A percentile compares a stretch with the other conserved stretches of the same genome.
phyloP scores from a whole-genome alignment of 352 stramenopile species.

The Pythium volutum region DNA sequence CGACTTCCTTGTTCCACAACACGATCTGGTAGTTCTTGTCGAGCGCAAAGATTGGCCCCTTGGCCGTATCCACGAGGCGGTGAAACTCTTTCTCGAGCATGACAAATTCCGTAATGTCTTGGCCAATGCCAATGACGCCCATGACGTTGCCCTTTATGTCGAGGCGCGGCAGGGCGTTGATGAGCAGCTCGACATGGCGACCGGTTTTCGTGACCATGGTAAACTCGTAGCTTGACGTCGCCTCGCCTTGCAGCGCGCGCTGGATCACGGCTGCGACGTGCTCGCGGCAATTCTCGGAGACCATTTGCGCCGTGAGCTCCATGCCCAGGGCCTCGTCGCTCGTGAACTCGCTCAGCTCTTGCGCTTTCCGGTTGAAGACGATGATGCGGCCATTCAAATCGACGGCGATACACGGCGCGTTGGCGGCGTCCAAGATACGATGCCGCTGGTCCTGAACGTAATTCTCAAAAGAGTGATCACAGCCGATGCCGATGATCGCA shows the following conservation, averaged over 20 bases:
- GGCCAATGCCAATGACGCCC: slow-evolving; percentile 76
- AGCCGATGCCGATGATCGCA: slow-evolving; percentile 64
- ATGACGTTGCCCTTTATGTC: slow-evolving; percentile 60
- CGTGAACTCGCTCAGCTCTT: slow-evolving; percentile 85
- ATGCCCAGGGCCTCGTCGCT: slow-evolving; percentile 85
- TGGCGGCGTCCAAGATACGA: slow-evolving; percentile 71
- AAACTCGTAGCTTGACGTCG: slow-evolving; percentile 81
- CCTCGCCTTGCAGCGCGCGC: slow-evolving; percentile 57
- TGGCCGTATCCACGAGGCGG: slow-evolving; percentile 77
- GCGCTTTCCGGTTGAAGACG: slow-evolving; percentile 91
- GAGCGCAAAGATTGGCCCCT: slow-evolving; percentile 80
- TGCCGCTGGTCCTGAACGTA: slow-evolving; percentile 67
- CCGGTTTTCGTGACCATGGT: slow-evolving; percentile 78
- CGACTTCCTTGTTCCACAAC: slow-evolving; percentile 93
- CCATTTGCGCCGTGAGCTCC: slow-evolving; percentile 75
- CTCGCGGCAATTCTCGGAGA: slow-evolving; percentile 64
- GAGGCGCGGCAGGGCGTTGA: slow-evolving; percentile 72
- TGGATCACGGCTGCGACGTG: slow-evolving; percentile 68
- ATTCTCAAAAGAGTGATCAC: slow-evolving; percentile 63
- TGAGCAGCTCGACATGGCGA: slow-evolving; percentile 66
- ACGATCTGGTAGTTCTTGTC: slow-evolving; percentile 80
- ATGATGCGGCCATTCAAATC: slow-evolving; percentile 54
- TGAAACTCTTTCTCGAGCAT: slow-evolving; percentile 82
- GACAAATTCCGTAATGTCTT: slow-evolving; percentile 80
- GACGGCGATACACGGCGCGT: slow-evolving; percentile 78